Percentiles rank a stretch among this genome's conserved stretches.
These are phyloP conservation scores for Suhomyces vadensis DNA, from an alignment of 805 yeast species.

Conservation along the genomic window DNA sequence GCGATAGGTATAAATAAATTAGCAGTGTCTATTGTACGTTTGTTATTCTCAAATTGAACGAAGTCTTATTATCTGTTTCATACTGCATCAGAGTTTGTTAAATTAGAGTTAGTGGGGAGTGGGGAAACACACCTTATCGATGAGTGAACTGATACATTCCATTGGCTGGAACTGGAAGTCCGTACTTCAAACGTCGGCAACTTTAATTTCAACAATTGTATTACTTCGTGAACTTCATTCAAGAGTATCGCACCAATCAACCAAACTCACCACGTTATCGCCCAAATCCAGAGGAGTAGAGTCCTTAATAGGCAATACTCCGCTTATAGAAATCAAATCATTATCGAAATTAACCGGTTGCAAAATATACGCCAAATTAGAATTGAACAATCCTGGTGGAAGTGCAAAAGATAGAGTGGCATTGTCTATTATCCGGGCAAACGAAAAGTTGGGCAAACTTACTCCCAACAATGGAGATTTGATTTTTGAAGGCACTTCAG, in stretches of 20 bases:
- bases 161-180: conserved; percentile 1
- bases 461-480: conserved; percentile 63
- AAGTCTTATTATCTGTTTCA: too few species aligned
- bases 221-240: conserved; percentile 10
- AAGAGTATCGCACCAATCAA: conserved; percentile 1
- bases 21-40: too few species aligned
- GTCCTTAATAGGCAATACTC: conserved; percentile 88
- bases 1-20: too few species aligned
- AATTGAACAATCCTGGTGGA: conserved; percentile 87
- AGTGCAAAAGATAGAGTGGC: conserved; percentile 96
- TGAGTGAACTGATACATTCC: too few species aligned
- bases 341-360: conserved; percentile 74
- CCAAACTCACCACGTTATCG: conserved; percentile 19
- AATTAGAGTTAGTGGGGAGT: too few species aligned
- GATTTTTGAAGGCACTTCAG: conserved; percentile 93
- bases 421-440: conserved; percentile 70
- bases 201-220: conserved; percentile 15
- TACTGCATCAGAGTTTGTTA: too few species aligned
- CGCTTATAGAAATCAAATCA: conserved; percentile 71
- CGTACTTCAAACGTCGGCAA: conserved; percentile 18
- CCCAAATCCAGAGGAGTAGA: conserved; percentile 57
- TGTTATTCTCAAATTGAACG: too few species aligned
- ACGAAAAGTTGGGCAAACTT: conserved; percentile 60
- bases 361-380: conserved; percentile 83
- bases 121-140: too few species aligned